A percentile compares a stretch with the other conserved stretches of the same genome.
phyloP scores from a whole-genome alignment of 495 filamentous ascomycete genomes.

The Penicillium cosmopolitanum region DNA sequence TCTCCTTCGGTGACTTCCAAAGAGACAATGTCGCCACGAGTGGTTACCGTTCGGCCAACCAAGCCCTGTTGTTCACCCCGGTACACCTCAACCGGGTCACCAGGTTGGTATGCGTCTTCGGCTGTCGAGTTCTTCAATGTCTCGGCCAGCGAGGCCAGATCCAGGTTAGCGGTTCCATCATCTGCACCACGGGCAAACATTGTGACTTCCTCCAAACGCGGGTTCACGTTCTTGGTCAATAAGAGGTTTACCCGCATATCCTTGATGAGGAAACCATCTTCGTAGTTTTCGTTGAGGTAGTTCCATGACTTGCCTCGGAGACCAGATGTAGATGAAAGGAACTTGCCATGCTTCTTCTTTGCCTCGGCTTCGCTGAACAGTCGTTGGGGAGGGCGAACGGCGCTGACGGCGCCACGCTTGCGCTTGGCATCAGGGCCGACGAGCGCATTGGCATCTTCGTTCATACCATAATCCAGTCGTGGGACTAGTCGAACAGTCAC shows the following conservation, averaged over 20 bases:
- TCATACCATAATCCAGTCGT: constrained; percentile 85
- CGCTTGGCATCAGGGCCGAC: constrained; percentile 65
- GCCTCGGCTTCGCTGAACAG: constrained; percentile 95
- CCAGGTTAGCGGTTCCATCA: constrained; percentile 90
- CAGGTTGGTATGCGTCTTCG: constrained; percentile 81
- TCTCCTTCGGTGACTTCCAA: constrained; percentile 84
- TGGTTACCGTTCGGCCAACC: constrained; percentile 79
- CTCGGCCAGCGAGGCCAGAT: constrained; percentile 84
- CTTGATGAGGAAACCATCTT: constrained; percentile 92
- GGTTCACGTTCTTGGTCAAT: constrained; percentile 84
- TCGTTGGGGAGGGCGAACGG: constrained; percentile 77
- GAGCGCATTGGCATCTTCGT: constrained; percentile 68
- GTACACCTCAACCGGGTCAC: constrained; percentile 93
- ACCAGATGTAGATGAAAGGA: constrained; percentile 58
- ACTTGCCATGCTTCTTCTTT: constrained; percentile 79
- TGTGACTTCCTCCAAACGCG: constrained; percentile 91
- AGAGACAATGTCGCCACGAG: constrained; percentile 91
- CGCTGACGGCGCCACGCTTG: constrained; percentile 67
- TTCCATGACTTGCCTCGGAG: constrained; percentile 74
- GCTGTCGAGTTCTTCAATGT: constrained; percentile 79
- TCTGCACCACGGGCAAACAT: constrained; percentile 86
- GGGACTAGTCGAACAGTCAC: constrained; percentile 86
- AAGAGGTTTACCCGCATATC: constrained; percentile 88
- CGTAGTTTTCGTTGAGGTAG: constrained; percentile 84
- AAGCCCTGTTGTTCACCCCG: constrained; percentile 95